Base-by-base conservation (phyloP, 768 basidiomycete genomes). In the Tricholoma saponaceum region DNA sequence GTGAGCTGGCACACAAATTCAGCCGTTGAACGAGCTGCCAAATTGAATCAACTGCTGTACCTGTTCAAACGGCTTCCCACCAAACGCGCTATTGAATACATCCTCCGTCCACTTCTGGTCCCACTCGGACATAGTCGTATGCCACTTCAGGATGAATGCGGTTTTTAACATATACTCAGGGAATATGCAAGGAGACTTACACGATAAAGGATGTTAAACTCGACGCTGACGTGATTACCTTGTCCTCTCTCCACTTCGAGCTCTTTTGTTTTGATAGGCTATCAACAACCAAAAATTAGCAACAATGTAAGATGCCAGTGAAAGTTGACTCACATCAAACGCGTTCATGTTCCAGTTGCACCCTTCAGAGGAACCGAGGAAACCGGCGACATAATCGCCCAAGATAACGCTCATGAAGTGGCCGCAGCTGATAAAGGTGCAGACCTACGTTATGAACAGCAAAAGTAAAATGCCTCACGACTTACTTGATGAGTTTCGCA, bases 171-270 rank as follows among this genome's bases (percentile, higher is more conserved):
- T 41, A 22, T 41, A 32, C 20, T 14, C n/a, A 51, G 10, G 7
- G 52, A 22, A 13, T 8, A 14, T 10, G 2, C 6, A 22, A 28
- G 6, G 50, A 20, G 10, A 61, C 70, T 47, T 60, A 77, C 77
- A 33, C 77, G 57, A 66, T 80, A 80, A 2, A 79, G 65, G n/a
- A 78, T 53, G 46, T 77, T 88, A 72, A 89, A 90, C 65, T 90
- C 89, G 26, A 87, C 75, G 26, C 86, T 88, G 55, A 78, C 78
- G 57, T 81, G 81, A 61, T 89, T 89, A 14, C 89, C 89, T 47
- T 77, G 71, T 6, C 87, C 89, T 9, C 83, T 77, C 2, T 63
- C 64, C 2, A 77, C 71, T 43, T 67, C 62, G 2, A 66, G 58
- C 12, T 77, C 69, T 35, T 69, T 69, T 4, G 57, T 65, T 18